Percentiles rank a stretch among this genome's conserved stretches.
These are phyloP conservation scores for Venturia carpophila DNA, from an alignment of 2,329 filamentous ascomycete species.

Conservation along the genomic window DNA sequence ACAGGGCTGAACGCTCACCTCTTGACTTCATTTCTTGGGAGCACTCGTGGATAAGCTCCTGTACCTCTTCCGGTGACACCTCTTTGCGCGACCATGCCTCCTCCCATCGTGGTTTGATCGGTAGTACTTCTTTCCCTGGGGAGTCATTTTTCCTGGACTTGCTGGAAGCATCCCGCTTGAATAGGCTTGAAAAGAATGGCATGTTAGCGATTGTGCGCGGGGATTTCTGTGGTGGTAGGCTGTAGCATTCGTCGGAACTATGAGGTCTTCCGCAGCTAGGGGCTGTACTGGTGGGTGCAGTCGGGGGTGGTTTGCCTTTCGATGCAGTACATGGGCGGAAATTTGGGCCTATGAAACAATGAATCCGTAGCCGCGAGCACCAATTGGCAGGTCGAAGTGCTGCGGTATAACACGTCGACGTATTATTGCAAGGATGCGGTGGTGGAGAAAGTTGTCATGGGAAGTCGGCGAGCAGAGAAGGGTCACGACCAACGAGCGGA, in stretches of 20 bases:
- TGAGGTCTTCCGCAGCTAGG: constrained; percentile 3
- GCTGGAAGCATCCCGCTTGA: constrained; percentile 64
- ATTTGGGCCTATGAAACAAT: constrained; percentile 1
- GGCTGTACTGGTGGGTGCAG: neutral
- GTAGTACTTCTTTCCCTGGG: constrained; percentile 44
- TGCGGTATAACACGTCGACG: constrained; percentile 10
- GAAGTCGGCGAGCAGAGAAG: neutral
- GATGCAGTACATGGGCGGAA: constrained; percentile 1
- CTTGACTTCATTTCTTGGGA: constrained; percentile 87
- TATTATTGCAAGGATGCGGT: constrained; percentile 4
- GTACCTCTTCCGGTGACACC: constrained; percentile 83
- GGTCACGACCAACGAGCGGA: neutral
- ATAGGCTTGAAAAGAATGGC: constrained; percentile 53
- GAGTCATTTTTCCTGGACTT: constrained; percentile 59
- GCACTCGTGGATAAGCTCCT: constrained; percentile 76
- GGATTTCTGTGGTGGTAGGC: neutral
- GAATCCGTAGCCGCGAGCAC: neutral
- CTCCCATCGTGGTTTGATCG: constrained; percentile 71
- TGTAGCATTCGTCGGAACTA: neutral
- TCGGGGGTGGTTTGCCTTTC: neutral
- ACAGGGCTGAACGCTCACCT: constrained; percentile 51
- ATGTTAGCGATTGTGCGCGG: constrained; percentile 28
- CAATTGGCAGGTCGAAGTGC: neutral
- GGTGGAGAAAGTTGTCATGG: neutral
- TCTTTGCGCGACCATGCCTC: constrained; percentile 78